Percentiles rank a stretch among this genome's conserved stretches.
These are phyloP conservation scores for Acidomyces sp. DNA, from an alignment of 495 filamentous ascomycete species.

Conservation along the genomic window DNA sequence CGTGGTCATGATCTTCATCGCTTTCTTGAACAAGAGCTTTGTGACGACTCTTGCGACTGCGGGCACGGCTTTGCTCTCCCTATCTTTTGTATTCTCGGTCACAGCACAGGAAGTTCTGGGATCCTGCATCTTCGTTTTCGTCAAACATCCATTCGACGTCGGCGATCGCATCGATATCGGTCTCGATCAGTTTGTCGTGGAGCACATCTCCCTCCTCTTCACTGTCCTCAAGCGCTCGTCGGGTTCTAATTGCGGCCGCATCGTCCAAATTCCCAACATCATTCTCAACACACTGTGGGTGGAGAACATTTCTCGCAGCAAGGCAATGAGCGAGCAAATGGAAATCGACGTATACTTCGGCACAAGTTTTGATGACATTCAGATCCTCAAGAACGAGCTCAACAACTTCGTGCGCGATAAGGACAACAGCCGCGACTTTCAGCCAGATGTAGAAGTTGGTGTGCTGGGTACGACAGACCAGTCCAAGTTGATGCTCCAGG, in stretches of 20 bases:
- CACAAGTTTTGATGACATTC: constrained; percentile 77
- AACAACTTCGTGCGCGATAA: constrained; percentile 68
- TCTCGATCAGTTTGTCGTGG: constrained; percentile 57
- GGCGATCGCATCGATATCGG: constrained; percentile 81
- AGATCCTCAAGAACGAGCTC: constrained; percentile 68
- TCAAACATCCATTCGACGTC: constrained; percentile 91
- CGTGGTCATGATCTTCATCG: constrained; percentile 75
- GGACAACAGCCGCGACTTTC: constrained; percentile 85
- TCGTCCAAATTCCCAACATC: constrained; percentile 83
- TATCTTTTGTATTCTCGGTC: constrained; percentile 86
- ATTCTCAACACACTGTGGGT: constrained; percentile 82
- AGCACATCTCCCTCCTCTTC: constrained; percentile 88
- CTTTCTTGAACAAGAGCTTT: constrained; percentile 74
- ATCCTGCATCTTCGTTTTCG: constrained; percentile 94
- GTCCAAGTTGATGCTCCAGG: constrained; percentile 71
- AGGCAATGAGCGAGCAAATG: constrained; percentile 80
- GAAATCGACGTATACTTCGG: constrained; percentile 69
- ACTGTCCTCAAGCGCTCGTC: constrained; percentile 75
- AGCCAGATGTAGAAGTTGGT: constrained; percentile 65
- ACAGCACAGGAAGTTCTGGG: constrained; percentile 89
- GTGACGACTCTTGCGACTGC: constrained; percentile 83
- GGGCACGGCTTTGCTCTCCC: constrained; percentile 81
- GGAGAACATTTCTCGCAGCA: constrained; percentile 80
- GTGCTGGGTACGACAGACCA: constrained; percentile 69
- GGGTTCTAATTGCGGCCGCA: constrained; percentile 50